Evolutionary conservation across 306 rosid genomes (phyloP).

Genomic region (Trifolium dubium): DNA sequence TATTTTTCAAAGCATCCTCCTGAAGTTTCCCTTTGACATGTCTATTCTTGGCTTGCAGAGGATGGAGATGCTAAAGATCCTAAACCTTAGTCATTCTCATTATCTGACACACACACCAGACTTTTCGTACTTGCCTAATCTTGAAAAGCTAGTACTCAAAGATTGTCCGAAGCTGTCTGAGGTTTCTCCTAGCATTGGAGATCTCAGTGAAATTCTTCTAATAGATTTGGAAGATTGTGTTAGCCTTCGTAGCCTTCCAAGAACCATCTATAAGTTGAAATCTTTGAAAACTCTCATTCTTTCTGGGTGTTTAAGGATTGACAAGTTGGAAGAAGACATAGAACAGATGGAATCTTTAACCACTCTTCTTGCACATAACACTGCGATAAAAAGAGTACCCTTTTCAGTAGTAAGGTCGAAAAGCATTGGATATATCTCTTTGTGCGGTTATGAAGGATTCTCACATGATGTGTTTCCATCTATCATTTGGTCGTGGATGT

Average conservation of each 20-base stretch:
- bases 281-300: not conserved
- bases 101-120: not conserved
- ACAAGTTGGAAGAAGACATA: not conserved
- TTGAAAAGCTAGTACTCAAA: not conserved
- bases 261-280: not conserved
- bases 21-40: too few relatives aligned
- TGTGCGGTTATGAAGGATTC: constrained; percentile 15
- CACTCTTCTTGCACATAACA: not conserved
- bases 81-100: constrained; percentile 7
- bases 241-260: not conserved
- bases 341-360: constrained; percentile 8
- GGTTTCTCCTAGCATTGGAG: not conserved
- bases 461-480: constrained; percentile 5
- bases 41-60: not conserved
- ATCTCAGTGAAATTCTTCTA: not conserved
- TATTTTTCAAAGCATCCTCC: too few relatives aligned
- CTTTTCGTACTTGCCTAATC: constrained; percentile 6
- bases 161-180: constrained; percentile 14
- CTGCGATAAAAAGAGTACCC: not conserved
- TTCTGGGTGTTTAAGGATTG: not conserved
- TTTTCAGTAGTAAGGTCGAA: not conserved
- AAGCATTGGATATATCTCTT: constrained; percentile 3
- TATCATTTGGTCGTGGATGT: constrained; percentile 2
- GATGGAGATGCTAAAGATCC: not conserved
- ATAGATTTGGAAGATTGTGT: not conserved